These are phyloP conservation scores for Crithidia acanthocephali DNA, from an alignment of 208 protist species.

Conservation along the genomic window DNA sequence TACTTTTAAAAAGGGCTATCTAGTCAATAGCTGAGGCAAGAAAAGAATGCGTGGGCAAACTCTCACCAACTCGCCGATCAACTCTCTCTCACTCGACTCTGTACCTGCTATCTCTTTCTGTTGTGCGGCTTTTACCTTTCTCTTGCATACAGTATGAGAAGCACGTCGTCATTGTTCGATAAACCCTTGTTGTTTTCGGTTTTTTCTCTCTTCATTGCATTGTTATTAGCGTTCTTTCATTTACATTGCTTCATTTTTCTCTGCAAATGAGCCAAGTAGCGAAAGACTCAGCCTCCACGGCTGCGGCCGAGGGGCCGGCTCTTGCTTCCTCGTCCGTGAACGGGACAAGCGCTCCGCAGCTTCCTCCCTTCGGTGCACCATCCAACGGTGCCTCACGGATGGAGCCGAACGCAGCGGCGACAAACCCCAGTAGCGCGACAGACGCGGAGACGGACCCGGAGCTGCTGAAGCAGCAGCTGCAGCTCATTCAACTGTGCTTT, in stretches of 20 bases:
- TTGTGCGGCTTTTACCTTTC: no score
- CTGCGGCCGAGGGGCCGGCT: neutral
- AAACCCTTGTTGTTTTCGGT: no score
- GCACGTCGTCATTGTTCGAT: neutral
- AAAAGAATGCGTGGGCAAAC: no score
- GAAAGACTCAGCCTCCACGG: neutral
- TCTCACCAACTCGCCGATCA: no score
- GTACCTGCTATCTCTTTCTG: no score
- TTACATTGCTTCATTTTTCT: no score
- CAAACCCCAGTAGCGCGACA: neutral
- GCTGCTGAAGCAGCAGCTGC: constrained; percentile 59
- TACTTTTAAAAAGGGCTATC: no score
- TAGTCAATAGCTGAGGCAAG: no score
- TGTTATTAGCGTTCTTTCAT: neutral
- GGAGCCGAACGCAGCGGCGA: no score
- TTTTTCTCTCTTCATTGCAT: neutral
- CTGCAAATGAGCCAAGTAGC: neutral
- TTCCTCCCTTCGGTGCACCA: neutral
- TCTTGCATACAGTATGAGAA: neutral
- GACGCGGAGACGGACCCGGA: constrained; percentile 19
- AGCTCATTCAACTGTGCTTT: constrained; percentile 89
- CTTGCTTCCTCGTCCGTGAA: neutral
- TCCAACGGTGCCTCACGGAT: neutral
- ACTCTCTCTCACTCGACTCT: no score
- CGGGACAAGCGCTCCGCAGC: neutral